A percentile compares a stretch with the other conserved stretches of the same genome.
Evolutionary conservation across 202 grass and related monocot species (phyloP).

Genomic region (Panicum hallii): DNA sequence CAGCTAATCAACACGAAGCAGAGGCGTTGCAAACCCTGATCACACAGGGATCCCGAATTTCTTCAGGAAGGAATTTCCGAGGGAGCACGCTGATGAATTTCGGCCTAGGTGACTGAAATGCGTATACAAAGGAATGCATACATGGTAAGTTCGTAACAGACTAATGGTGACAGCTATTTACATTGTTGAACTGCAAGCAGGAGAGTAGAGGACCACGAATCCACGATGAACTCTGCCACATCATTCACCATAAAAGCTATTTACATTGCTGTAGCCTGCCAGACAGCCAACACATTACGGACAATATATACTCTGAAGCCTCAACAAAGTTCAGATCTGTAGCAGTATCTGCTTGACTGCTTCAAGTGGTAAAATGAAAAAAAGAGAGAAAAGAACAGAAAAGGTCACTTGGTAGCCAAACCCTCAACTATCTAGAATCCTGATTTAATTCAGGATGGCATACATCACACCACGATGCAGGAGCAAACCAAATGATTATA

Average conservation of each 20-base stretch:
- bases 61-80: constrained; percentile 20
- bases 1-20: background rate
- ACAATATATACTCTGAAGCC: background rate
- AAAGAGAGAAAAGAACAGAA: background rate
- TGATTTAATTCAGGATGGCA: background rate
- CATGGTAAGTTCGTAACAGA: background rate
- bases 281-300: background rate
- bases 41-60: background rate
- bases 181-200: background rate
- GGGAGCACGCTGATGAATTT: background rate
- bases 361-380: background rate
- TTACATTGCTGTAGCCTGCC: constrained; percentile 13
- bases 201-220: background rate
- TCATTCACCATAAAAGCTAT: constrained; percentile 8
- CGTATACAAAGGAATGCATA: background rate
- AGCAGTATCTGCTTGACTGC: background rate
- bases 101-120: background rate
- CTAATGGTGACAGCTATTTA: background rate
- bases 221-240: background rate
- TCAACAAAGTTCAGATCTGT: background rate
- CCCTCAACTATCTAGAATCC: background rate
- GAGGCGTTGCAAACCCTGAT: background rate
- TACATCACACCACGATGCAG: background rate
- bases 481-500: constrained; percentile 20
- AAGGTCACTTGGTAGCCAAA: background rate